Evolutionary conservation across 768 basidiomycete genomes (phyloP).

Genomic region (Lactarius sp.): DNA sequence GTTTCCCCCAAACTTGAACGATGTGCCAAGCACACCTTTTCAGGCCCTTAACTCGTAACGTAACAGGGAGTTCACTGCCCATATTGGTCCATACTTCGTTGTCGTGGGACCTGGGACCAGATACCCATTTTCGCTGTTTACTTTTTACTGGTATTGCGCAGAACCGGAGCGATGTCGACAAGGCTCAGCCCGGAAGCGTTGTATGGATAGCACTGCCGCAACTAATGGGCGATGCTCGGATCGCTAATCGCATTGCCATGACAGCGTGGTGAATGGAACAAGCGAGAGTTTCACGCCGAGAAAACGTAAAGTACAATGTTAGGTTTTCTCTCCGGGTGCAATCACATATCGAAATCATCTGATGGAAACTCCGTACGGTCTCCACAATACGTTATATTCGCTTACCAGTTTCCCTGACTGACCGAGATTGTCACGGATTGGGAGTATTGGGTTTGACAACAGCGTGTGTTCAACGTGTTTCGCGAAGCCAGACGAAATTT

Average conservation of each 20-base stretch:
- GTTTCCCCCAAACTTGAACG: too few species aligned
- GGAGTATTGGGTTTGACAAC: too few species aligned
- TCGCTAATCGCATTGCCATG: slow-evolving; percentile 33
- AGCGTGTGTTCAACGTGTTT: too few species aligned
- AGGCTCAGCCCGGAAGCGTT: slow-evolving; percentile 31
- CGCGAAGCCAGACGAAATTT: too few species aligned
- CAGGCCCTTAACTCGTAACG: slow-evolving; percentile 36
- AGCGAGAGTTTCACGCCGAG: too few species aligned
- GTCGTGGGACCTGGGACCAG: slow-evolving; percentile 32
- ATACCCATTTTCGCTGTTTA: too few species aligned
- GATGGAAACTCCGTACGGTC: too few species aligned
- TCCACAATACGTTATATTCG: neutral
- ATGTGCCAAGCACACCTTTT: slow-evolving; percentile 36
- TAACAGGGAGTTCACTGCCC: slow-evolving; percentile 47
- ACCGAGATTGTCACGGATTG: too few species aligned
- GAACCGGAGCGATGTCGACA: slow-evolving; percentile 41
- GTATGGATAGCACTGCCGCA: too few species aligned
- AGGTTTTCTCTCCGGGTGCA: neutral
- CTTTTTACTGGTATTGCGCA: slow-evolving; percentile 67
- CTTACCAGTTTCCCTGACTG: neutral
- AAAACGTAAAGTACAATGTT: too few species aligned
- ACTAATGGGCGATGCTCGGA: slow-evolving; percentile 54
- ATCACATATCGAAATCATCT: neutral
- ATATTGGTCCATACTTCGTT: slow-evolving; percentile 60
- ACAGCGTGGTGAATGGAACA: too few species aligned